phyloP scores from a whole-genome alignment of 352 stramenopile species.

The Saprolegnia parasitica region DNA sequence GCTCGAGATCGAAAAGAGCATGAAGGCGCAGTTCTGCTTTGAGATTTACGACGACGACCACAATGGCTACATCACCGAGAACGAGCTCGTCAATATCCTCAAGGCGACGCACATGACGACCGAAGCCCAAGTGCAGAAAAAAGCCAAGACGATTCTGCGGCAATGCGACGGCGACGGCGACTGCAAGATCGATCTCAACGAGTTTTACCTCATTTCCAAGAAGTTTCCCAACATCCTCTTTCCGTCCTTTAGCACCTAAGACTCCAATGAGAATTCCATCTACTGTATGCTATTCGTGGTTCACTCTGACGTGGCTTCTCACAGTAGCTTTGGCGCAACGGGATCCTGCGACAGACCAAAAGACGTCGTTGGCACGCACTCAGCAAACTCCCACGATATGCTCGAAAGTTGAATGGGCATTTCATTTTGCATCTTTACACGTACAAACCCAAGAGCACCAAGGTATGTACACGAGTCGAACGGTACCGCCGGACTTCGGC shows the following conservation, averaged over 20 bases:
- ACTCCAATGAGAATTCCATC: background rate
- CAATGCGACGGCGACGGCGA: constrained; percentile 80
- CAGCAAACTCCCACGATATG: too few relatives aligned
- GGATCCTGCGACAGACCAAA: too few relatives aligned
- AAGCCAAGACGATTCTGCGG: constrained; percentile 77
- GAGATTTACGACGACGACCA: constrained; percentile 93
- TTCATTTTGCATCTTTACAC: too few relatives aligned
- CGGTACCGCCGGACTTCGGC: too few relatives aligned
- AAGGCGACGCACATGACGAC: constrained; percentile 86
- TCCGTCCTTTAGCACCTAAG: constrained; percentile 30
- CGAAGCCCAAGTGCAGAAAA: constrained; percentile 72
- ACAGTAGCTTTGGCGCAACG: too few relatives aligned
- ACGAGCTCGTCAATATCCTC: constrained; percentile 89
- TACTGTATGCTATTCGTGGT: too few relatives aligned
- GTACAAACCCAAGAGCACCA: too few relatives aligned
- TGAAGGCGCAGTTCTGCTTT: constrained; percentile 91
- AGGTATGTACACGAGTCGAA: too few relatives aligned
- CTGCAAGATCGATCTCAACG: constrained; percentile 68
- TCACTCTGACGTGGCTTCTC: too few relatives aligned
- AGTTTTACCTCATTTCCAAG: constrained; percentile 81
- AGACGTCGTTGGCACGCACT: too few relatives aligned
- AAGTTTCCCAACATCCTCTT: constrained; percentile 92
- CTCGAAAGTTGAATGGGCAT: too few relatives aligned
- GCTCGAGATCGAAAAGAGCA: constrained; percentile 44
- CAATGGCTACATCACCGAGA: constrained; percentile 84